A percentile compares a stretch with the other conserved stretches of the same genome.
phyloP scores from a whole-genome alignment of 1,284 basidiomycete genomes.

The Naganishia sp. region DNA sequence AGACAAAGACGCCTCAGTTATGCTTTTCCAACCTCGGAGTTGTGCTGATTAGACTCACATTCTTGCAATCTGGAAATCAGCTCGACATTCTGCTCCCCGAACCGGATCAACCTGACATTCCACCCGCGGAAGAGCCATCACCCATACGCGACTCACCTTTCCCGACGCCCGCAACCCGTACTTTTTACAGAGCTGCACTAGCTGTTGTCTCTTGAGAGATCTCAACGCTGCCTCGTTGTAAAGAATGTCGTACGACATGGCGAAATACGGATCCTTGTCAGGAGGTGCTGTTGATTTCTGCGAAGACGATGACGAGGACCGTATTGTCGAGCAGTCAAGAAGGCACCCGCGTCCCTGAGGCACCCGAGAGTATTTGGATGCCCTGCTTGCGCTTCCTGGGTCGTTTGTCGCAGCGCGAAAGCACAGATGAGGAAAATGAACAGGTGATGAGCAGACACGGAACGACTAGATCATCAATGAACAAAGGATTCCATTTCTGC shows the following conservation, averaged over 20 bases:
- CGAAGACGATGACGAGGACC: not conserved
- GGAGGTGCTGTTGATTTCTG: not conserved
- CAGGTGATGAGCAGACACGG: not conserved
- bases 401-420: too few relatives aligned
- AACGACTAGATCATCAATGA: constrained; percentile 7
- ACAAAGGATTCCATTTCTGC: constrained; percentile 22
- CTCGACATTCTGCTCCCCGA: constrained; percentile 8
- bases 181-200: constrained; percentile 23
- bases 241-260: constrained; percentile 12
- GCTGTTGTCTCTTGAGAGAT: constrained; percentile 26
- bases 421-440: too few relatives aligned
- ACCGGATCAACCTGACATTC: not conserved
- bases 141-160: constrained; percentile 23
- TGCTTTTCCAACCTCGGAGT: not conserved
- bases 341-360: too few relatives aligned
- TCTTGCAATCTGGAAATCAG: constrained; percentile 11
- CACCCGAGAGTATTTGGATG: too few relatives aligned
- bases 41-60: not conserved
- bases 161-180: constrained; percentile 30
- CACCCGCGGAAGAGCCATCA: not conserved
- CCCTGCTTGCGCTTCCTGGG: too few relatives aligned
- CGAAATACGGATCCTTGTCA: not conserved
- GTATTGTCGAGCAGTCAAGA: not conserved
- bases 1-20: not conserved
- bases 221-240: constrained; percentile 28